Percentiles rank a stretch among this genome's conserved stretches.
phyloP scores from a whole-genome alignment of 139 green algal genomes.

The Auxenochlorella pyrenoidosa region DNA sequence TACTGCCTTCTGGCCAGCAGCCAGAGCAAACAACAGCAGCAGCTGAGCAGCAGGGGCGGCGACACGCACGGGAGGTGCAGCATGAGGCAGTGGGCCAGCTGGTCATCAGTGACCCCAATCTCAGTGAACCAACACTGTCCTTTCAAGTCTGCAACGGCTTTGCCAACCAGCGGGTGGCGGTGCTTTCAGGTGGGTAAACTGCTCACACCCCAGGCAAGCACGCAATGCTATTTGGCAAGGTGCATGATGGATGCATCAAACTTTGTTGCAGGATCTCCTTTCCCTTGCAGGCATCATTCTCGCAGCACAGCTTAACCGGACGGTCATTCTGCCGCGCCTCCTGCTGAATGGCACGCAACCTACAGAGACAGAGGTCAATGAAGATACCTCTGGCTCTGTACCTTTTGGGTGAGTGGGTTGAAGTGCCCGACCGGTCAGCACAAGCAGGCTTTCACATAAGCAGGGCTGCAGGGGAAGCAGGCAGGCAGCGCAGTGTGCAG shows the following conservation, averaged over 20 bases:
- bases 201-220: too few relatives aligned
- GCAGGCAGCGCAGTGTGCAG: too few relatives aligned
- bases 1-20: not conserved
- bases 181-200: not conserved
- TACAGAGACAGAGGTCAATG: not conserved
- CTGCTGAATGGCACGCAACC: not conserved
- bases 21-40: not conserved
- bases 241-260: too few relatives aligned
- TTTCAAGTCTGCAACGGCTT: conserved; percentile 10
- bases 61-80: not conserved
- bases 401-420: not conserved
- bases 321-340: not conserved
- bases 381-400: not conserved
- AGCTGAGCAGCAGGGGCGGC: not conserved
- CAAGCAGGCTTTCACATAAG: too few relatives aligned
- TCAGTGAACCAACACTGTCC: not conserved
- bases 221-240: too few relatives aligned
- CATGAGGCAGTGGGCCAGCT: too few relatives aligned
- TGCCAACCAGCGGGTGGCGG: conserved; percentile 4
- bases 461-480: too few relatives aligned
- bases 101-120: too few relatives aligned
- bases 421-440: too few relatives aligned
- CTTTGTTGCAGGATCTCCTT: too few relatives aligned
- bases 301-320: not conserved
- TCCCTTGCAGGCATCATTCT: not conserved